Base-by-base conservation (phyloP, 2,329 filamentous ascomycete genomes). In the Paraphoma chrysanthemicola region DNA sequence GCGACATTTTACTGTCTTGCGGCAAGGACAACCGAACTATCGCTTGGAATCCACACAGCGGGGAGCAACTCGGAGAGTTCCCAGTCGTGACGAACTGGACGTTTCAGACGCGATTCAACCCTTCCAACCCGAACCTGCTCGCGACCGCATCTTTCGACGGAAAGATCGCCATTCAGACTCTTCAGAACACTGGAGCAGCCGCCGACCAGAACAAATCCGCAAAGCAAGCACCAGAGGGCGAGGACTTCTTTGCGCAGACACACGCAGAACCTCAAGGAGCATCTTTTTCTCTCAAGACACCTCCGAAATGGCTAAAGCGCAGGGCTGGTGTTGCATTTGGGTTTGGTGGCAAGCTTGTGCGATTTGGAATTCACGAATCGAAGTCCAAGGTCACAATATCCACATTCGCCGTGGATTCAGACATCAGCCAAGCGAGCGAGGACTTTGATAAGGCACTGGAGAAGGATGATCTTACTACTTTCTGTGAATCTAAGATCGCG, bases 41-140 rank as follows among this genome's bases (percentile, higher is more conserved):
- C 58, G 88, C 95, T 59, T 99, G 96, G 95, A 98, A 98, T 77
- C 92, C 95, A 1, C 91, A 95, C 71, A 97, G 90, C 2, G 94
- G 94, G 51, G 88, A 95, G 73, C 84, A 86, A 11, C 90, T 93
- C 62, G 95, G 96, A 63, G 94, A 98, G 78, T 94, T 98, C 72
- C 93, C 94, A 4, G 92, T 97, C 69, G 93, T 96, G 51, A 97
- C 94, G n/a, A 99, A 98, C 78, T 99, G 95, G 94, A 97, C 93
- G 6, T 99, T 99, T 82, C 89, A 94, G 74, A 97, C 95, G 5
- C 87, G 90, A 60, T 98, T 96, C 85, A 93, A 97, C 76, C 95
- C 95, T 30, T 88, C 91, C 66, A 97, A 99, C 77, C 94, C 95
- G 10, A 91, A 89, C 72, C 83, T 99, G 55, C 92, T 94, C 48